phyloP scores from a whole-genome alignment of 176 grass and related monocot species.

The Themeda triandra region DNA sequence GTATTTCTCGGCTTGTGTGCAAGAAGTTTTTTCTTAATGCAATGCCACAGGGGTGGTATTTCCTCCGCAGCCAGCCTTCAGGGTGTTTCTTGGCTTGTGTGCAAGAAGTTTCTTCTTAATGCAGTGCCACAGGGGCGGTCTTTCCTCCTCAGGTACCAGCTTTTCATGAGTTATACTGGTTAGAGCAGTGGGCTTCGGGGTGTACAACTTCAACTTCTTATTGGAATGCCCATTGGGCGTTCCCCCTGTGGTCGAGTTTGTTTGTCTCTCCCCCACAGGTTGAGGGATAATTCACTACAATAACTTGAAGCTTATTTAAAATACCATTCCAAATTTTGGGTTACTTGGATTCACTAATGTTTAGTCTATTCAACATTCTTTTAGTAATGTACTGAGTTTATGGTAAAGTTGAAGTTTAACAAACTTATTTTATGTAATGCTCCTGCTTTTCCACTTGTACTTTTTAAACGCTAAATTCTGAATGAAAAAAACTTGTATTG shows the following conservation, averaged over 20 bases:
- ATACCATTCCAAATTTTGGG: background rate
- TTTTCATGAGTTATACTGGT: background rate
- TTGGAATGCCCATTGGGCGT: background rate
- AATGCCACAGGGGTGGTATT: no score
- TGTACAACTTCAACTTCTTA: background rate
- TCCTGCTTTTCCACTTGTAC: background rate
- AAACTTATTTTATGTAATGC: background rate
- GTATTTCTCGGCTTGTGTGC: no score
- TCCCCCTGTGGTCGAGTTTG: background rate
- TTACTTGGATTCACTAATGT: background rate
- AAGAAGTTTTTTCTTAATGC: no score
- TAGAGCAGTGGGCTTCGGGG: background rate
- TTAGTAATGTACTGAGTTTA: background rate
- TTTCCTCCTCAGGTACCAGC: no score
- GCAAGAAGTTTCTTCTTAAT: no score
- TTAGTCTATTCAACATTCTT: background rate
- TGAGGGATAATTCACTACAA: background rate
- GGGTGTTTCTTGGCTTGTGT: no score
- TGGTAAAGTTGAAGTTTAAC: background rate
- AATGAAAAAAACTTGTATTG: no score
- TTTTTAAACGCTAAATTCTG: background rate
- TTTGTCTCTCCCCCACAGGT: background rate
- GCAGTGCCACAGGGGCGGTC: no score
- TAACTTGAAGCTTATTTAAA: constrained; percentile 8
- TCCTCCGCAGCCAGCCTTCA: no score